Evolutionary conservation across 352 stramenopile species (phyloP).

Genomic region (Globisporangium orthogonon): DNA sequence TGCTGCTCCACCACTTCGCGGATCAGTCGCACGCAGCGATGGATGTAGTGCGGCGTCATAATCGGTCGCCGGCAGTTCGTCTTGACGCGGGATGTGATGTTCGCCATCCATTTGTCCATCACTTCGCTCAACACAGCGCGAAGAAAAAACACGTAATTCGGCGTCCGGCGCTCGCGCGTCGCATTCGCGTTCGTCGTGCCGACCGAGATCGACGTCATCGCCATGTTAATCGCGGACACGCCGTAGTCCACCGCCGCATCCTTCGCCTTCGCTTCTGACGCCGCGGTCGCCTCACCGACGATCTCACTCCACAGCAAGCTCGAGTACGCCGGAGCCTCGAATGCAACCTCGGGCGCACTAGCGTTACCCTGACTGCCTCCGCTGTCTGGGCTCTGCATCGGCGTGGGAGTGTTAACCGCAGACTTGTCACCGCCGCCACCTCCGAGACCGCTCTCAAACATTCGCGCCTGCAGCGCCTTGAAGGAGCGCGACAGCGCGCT

Average conservation of each 20-base stretch:
- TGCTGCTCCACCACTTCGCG: conserved; percentile 81
- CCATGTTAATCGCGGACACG: conserved; percentile 72
- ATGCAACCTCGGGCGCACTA: conserved; percentile 23
- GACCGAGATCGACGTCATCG: conserved; percentile 63
- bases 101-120: conserved; percentile 89
- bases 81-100: conserved; percentile 52
- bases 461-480: conserved; percentile 64
- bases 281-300: conserved; percentile 43
- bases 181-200: conserved; percentile 70
- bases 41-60: conserved; percentile 77
- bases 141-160: conserved; percentile 86
- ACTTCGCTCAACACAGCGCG: conserved; percentile 74
- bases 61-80: conserved; percentile 71
- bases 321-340: conserved; percentile 46
- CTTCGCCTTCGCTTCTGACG: conserved; percentile 47
- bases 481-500: conserved; percentile 61
- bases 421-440: conserved; percentile 38
- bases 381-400: conserved; percentile 58
- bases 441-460: conserved; percentile 40
- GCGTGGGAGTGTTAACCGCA: conserved; percentile 31
- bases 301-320: conserved; percentile 70
- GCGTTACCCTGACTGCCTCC: conserved; percentile 28
- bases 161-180: conserved; percentile 64
- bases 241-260: conserved; percentile 72
- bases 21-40: conserved; percentile 79